Evolutionary conservation across 768 basidiomycete species (phyloP).

Genomic region (Trametes maxima): DNA sequence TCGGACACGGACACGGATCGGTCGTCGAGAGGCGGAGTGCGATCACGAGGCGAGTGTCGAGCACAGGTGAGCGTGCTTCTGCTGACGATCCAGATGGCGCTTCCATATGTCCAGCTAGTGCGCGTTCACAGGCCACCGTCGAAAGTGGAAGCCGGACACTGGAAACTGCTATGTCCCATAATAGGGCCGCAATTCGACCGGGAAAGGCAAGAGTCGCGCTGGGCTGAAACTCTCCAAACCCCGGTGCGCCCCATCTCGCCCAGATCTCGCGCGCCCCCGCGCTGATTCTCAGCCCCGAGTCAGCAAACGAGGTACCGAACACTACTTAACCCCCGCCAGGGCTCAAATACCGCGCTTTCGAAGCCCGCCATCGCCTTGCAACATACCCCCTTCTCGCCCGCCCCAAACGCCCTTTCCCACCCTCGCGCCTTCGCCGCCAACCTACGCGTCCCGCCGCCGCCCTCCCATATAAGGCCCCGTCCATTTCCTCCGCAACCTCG

Average conservation of each 20-base stretch:
- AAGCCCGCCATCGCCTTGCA: constrained; percentile 33
- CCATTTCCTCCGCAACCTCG: constrained; percentile 25
- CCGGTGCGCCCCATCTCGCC: constrained; percentile 19
- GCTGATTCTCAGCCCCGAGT: constrained; percentile 44
- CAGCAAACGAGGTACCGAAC: constrained; percentile 42
- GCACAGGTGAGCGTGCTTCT: constrained; percentile 23
- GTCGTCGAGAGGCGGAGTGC: constrained; percentile 11
- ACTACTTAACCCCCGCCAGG: constrained; percentile 21
- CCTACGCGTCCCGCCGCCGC: constrained; percentile 34
- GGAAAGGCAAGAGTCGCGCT: constrained; percentile 19
- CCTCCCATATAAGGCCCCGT: constrained; percentile 41
- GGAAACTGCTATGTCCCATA: constrained; percentile 19
- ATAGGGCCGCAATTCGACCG: constrained; percentile 12
- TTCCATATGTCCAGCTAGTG: constrained; percentile 17
- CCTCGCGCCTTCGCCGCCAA: constrained; percentile 26
- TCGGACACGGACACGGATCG: constrained; percentile 6
- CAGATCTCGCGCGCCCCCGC: constrained; percentile 19
- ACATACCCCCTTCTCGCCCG: constrained; percentile 48
- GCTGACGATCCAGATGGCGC: constrained; percentile 25
- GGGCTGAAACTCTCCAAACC: constrained; percentile 24
- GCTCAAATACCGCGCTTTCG: constrained; percentile 37
- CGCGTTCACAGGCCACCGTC: constrained; percentile 14
- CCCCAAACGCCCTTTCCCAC: constrained; percentile 27
- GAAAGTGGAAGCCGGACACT: constrained; percentile 2
- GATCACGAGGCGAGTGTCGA: constrained; percentile 19